A percentile compares a stretch with the other conserved stretches of the same genome.
phyloP scores from a whole-genome alignment of 2,329 filamentous ascomycete genomes.

The Alternaria burnsii region DNA sequence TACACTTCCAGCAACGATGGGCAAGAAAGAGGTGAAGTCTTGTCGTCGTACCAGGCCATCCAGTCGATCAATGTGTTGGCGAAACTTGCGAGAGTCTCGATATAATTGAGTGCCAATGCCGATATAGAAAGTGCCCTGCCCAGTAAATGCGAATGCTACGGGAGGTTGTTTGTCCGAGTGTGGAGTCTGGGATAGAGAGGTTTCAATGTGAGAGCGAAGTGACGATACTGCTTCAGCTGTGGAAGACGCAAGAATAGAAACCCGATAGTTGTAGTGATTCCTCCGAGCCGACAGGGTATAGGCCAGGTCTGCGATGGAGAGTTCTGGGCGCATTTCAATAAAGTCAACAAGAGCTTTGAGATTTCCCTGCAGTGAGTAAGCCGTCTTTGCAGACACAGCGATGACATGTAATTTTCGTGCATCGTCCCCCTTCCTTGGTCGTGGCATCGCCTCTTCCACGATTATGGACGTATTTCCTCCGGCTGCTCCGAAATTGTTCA shows the following conservation, averaged over 20 bases:
- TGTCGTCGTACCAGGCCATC: background rate
- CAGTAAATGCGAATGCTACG: background rate
- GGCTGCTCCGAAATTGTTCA: conserved; percentile 42
- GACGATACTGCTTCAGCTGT: background rate
- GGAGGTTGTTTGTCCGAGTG: background rate
- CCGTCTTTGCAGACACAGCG: background rate
- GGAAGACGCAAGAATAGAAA: background rate
- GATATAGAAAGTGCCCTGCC: background rate
- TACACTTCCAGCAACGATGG: background rate
- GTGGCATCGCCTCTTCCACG: conserved; percentile 27
- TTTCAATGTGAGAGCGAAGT: background rate
- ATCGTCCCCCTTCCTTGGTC: background rate
- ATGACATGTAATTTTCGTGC: background rate
- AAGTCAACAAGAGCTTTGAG: background rate
- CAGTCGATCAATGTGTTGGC: background rate
- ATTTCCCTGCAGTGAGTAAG: background rate
- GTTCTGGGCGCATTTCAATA: background rate
- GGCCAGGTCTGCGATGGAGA: background rate
- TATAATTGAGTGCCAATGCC: background rate
- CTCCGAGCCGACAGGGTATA: background rate
- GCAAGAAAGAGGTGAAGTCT: background rate
- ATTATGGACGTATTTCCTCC: conserved; percentile 49
- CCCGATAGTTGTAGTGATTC: background rate
- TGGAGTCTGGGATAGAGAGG: background rate
- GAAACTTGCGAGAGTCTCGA: background rate